Conservation (phyloP, 192 early-diverging fungal species). For the Coemansia sp. region DNA sequence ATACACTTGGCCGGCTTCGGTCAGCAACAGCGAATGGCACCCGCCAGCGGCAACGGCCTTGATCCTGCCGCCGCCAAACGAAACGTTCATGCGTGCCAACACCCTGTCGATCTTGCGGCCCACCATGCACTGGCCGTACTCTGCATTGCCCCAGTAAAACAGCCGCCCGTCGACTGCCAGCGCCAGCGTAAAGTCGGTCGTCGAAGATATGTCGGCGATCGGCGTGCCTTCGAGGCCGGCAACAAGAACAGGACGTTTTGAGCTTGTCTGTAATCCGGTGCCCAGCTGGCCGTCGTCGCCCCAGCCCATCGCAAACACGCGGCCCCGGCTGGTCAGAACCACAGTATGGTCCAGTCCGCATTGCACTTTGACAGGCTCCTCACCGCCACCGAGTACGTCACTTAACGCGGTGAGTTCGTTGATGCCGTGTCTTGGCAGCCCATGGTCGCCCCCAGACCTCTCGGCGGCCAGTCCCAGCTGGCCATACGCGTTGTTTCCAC, state of each 20-base stretch:
- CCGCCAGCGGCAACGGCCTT: constrained; percentile 63
- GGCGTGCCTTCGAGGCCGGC: constrained; percentile 36
- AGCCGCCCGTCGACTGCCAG: constrained; percentile 50
- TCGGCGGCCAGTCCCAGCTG: constrained; percentile 55
- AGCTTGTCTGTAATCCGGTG: constrained; percentile 50
- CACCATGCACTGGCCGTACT: constrained; percentile 71
- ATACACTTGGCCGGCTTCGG: constrained; percentile 56
- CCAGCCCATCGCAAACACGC: constrained; percentile 70
- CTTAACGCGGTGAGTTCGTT: constrained; percentile 12
- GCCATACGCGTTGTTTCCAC: constrained; percentile 67
- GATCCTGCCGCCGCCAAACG: constrained; percentile 33
- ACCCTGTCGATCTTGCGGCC: constrained; percentile 48
- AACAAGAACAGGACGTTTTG: constrained; percentile 47
- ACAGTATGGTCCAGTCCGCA: constrained; percentile 71
- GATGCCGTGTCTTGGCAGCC: background rate
- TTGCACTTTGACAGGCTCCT: constrained; percentile 51
- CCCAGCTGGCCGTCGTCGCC: constrained; percentile 74
- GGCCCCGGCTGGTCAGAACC: constrained; percentile 54
- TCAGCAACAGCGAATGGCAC: constrained; percentile 57
- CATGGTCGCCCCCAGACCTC: background rate
- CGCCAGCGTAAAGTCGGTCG: constrained; percentile 67
- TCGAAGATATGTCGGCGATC: constrained; percentile 53
- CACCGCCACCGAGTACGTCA: constrained; percentile 14
- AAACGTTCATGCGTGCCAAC: constrained; percentile 54
- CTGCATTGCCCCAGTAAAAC: constrained; percentile 73